Evolutionary conservation across 352 stramenopile genomes (phyloP).

Genomic region (Globisporangium irregulare): DNA sequence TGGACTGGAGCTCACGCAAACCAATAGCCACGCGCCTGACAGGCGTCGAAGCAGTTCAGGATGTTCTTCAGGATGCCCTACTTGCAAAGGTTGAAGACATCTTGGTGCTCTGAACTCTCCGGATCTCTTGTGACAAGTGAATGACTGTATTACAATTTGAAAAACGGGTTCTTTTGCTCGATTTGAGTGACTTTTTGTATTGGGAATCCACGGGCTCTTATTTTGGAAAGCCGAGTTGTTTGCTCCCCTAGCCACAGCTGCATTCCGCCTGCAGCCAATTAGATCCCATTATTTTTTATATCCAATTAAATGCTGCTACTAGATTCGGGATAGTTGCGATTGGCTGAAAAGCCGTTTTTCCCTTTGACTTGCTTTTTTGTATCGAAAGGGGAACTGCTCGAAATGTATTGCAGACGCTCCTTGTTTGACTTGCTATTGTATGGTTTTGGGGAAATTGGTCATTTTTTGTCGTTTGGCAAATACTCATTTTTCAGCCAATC

Average conservation of each 20-base stretch:
- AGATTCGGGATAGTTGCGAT: no score
- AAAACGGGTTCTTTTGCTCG: no score
- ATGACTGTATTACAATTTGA: neutral
- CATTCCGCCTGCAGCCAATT: constrained; percentile 5
- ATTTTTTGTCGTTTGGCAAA: neutral
- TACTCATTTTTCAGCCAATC: neutral
- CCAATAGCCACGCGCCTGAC: neutral
- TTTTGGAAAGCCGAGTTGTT: no score
- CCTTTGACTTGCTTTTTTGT: no score
- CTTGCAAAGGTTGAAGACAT: neutral
- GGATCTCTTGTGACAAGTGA: neutral
- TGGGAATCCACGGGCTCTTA: neutral
- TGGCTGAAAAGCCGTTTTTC: no score
- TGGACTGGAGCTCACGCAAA: no score
- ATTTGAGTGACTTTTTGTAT: no score
- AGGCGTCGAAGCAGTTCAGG: neutral
- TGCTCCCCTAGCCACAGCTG: neutral
- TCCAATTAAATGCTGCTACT: neutral
- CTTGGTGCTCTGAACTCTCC: neutral
- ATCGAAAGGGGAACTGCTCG: no score
- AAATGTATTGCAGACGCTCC: no score
- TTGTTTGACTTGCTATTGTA: no score
- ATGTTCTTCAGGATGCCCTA: neutral
- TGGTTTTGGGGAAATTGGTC: neutral
- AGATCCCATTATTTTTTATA: neutral